Base-by-base conservation (phyloP, 129 eudicot genomes). In the sunflower (Helianthus annuus) region DNA sequence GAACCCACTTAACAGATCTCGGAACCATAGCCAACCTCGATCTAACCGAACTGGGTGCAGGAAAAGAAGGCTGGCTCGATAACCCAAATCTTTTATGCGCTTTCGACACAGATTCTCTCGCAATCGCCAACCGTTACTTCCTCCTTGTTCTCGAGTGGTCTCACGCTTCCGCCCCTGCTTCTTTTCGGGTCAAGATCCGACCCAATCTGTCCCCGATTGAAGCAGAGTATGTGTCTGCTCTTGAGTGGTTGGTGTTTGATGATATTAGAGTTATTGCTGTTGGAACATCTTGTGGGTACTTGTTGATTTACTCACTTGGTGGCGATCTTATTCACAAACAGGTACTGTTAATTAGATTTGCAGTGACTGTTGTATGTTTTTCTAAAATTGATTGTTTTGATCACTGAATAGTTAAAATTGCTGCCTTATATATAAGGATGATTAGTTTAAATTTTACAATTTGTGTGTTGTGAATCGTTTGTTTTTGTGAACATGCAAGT, bases 241-340 rank as follows among this genome's bases (percentile, higher is more conserved):
- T 95, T 45, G 96, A 95, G 74, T 95, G 97, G 97, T 76, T 95
- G 63, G 96, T 86, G 48, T 95, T 88, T 61, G 96, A 95, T 65
- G 96, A 91, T 57, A 59, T 86, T 74, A 64, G 86, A 62, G 97
- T 95, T 64, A 87, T 95, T 29, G 99, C 94, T 3, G 34, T 88
- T 38, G 99, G 99, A 6, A 90, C 97, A 6, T 90, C 97, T 24
- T 80, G 85, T 74, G 99, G 99, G n/a, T 88, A 90, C 16, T 74
- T 90, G 69, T 56, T 88, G 79, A 80, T 95, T 74, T 95, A 82
- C 61, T 90, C 99, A 10, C 88, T 88, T 67, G 78, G 73, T 7
- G 99, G 97, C 3, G 83, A 80, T 48, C 92, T 95, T 68, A 86
- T 95, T 83, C 97, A 91, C 80, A 90, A 77, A 80, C 97, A 95